Conservation (phyloP, 2,329 filamentous ascomycete species). For the Aureobasidium sp. region DNA sequence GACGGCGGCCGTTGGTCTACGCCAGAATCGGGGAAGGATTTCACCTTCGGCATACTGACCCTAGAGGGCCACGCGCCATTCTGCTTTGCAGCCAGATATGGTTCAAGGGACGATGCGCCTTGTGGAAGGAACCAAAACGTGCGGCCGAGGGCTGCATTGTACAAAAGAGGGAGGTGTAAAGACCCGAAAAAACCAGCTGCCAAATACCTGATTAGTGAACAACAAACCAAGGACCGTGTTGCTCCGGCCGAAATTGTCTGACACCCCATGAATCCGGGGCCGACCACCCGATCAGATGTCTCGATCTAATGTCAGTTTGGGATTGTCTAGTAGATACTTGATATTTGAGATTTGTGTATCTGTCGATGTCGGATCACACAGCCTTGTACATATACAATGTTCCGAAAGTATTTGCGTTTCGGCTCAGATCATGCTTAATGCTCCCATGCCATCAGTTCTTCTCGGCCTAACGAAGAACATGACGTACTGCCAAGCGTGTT, state of each 20-base stretch:
- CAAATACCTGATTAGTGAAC: not conserved
- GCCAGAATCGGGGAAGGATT: not conserved
- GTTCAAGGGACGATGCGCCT: not conserved
- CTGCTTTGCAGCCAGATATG: not conserved
- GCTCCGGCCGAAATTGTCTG: not conserved
- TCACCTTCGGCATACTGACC: slow-evolving; percentile 4
- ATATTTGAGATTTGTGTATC: not conserved
- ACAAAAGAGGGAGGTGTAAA: slow-evolving; percentile 6
- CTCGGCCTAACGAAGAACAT: slow-evolving; percentile 6
- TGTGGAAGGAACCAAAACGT: not conserved
- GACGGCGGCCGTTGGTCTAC: slow-evolving; percentile 6
- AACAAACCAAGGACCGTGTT: not conserved
- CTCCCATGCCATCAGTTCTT: not conserved
- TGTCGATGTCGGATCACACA: not conserved
- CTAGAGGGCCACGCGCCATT: not conserved
- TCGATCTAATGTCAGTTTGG: not conserved
- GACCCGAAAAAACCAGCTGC: not conserved
- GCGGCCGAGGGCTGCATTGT: not conserved
- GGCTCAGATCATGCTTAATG: slow-evolving; percentile 10
- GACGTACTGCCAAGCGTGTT: not conserved
- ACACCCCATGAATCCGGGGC: not conserved
- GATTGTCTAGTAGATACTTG: not conserved
- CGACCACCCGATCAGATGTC: not conserved
- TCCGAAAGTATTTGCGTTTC: slow-evolving; percentile 5
- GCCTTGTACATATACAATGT: not conserved